phyloP scores from a whole-genome alignment of 495 filamentous ascomycete genomes.

The Mytilinidion resinicola region DNA sequence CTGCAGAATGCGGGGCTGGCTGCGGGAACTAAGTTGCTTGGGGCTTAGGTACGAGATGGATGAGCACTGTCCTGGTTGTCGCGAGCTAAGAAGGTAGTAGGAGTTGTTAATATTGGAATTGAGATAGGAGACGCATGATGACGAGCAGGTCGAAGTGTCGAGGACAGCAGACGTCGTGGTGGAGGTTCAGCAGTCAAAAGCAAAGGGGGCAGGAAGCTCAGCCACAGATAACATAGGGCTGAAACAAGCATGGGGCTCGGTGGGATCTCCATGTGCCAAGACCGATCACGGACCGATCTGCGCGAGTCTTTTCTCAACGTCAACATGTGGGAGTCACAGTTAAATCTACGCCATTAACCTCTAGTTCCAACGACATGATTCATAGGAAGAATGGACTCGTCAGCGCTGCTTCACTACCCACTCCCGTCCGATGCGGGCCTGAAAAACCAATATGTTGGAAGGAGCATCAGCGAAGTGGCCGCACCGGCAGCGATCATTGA shows the following conservation, averaged over 20 bases:
- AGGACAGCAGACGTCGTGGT: neutral
- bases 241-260: neutral
- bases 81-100: neutral
- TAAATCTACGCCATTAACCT: neutral
- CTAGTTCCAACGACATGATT: neutral
- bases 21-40: too few species aligned
- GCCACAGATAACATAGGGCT: neutral
- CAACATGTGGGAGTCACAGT: neutral
- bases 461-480: slow-evolving; percentile 52
- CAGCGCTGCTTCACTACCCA: slow-evolving; percentile 24
- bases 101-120: neutral
- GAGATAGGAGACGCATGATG: neutral
- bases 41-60: neutral
- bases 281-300: neutral
- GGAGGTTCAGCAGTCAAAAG: neutral
- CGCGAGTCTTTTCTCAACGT: neutral
- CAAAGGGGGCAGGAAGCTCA: neutral
- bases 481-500: slow-evolving; percentile 68
- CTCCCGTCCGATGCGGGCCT: slow-evolving; percentile 27
- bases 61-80: neutral
- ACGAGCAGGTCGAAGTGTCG: neutral
- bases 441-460: slow-evolving; percentile 51
- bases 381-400: neutral
- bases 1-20: too few species aligned
- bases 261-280: neutral